Evolutionary conservation across 257 asterid genomes (phyloP).

Genomic region (Solanum arcanum): DNA sequence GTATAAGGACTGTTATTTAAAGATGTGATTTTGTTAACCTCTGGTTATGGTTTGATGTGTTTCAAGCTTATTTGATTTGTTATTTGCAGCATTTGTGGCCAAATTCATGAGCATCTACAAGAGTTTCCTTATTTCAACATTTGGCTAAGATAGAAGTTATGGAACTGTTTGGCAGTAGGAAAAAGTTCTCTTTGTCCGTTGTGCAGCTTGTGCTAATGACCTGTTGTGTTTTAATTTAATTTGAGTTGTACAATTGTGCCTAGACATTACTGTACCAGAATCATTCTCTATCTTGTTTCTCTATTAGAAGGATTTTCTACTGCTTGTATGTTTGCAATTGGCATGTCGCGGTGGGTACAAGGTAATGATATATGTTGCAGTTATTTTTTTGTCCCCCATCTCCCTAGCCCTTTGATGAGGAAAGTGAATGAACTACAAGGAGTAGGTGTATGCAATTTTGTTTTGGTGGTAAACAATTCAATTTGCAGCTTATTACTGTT

Average conservation of each 20-base stretch:
- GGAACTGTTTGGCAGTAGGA: not conserved
- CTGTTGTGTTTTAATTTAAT: not conserved
- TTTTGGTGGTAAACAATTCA: not conserved
- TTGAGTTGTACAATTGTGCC: not conserved
- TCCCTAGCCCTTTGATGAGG: not conserved
- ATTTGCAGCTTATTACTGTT: not conserved
- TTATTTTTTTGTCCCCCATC: not conserved
- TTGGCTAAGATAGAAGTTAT: conserved; percentile 39
- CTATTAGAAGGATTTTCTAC: not conserved
- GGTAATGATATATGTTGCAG: not conserved
- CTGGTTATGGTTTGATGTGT: not conserved
- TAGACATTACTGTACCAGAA: not conserved
- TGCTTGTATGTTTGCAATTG: not conserved
- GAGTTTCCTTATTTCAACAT: conserved; percentile 83
- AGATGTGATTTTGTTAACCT: not conserved
- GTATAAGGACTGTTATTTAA: not conserved
- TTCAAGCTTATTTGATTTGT: not conserved
- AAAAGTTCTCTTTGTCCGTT: not conserved
- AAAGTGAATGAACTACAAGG: not conserved
- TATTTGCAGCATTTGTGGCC: conserved; percentile 84
- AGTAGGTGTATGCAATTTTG: not conserved
- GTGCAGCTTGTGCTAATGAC: not conserved
- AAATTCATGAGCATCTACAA: conserved; percentile 97
- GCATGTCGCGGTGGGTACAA: not conserved
- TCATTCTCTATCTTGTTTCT: not conserved